Conservation (phyloP, 306 rosid genomes). For the Lotus japonicus region DNA sequence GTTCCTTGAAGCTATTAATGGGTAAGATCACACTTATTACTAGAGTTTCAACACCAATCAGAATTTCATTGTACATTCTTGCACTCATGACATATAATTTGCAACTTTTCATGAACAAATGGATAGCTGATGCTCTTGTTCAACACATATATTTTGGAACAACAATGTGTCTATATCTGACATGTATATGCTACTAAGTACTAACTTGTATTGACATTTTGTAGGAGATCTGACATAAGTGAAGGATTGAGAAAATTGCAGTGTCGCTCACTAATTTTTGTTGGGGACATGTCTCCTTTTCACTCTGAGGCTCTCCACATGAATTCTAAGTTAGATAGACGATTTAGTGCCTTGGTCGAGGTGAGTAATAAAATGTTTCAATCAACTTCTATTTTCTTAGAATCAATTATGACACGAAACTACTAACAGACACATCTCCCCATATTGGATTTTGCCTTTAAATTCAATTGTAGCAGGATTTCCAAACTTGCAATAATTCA, state of each 20-base stretch:
- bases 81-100: background rate
- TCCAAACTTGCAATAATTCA: too few species aligned
- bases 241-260: conserved; percentile 64
- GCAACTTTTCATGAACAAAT: background rate
- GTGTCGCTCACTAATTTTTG: conserved; percentile 80
- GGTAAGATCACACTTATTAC: conserved; percentile 47
- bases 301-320: conserved; percentile 71
- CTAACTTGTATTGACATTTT: conserved; percentile 1
- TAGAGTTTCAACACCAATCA: too few species aligned
- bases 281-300: conserved; percentile 76
- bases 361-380: conserved; percentile 23
- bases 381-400: too few species aligned
- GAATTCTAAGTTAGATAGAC: conserved; percentile 70
- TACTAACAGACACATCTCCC: too few species aligned
- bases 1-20: conserved; percentile 80
- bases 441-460: too few species aligned
- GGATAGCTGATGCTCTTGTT: background rate
- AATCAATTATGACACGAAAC: too few species aligned
- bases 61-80: too few species aligned
- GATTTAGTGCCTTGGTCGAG: conserved; percentile 84
- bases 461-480: too few species aligned
- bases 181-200: background rate
- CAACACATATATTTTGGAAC: background rate
- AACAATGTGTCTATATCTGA: conserved; percentile 1
- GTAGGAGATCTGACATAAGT: conserved; percentile 71